Evolutionary conservation across 2,329 filamentous ascomycete genomes (phyloP).

Genomic region (Xylariomycetidae sp.): DNA sequence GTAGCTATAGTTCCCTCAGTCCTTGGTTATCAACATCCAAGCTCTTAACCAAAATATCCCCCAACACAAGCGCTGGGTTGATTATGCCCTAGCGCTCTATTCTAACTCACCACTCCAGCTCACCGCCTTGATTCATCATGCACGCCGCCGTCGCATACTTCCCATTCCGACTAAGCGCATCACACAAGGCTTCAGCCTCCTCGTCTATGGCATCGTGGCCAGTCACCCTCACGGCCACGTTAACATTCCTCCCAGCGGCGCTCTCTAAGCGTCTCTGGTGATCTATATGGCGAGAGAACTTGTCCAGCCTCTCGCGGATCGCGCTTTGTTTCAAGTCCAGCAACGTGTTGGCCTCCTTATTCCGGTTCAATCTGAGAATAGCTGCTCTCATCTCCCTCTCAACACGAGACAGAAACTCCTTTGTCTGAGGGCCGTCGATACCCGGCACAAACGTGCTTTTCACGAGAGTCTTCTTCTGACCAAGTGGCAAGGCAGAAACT

Average conservation of each 20-base stretch:
- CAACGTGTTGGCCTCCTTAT: conserved; percentile 2
- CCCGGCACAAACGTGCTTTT: conserved; percentile 1
- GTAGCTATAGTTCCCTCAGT: no score
- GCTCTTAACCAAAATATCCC: no score
- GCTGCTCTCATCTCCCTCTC: not conserved
- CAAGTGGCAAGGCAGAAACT: conserved; percentile 3
- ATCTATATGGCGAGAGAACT: conserved; percentile 6
- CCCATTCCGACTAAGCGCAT: conserved; percentile 14
- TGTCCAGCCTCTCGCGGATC: conserved; percentile 6
- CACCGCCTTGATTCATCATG: not conserved
- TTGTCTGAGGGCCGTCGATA: not conserved
- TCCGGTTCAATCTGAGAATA: not conserved
- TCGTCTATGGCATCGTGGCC: not conserved
- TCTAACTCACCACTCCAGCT: not conserved
- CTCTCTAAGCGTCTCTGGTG: conserved; percentile 4
- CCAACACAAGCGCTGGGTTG: no score
- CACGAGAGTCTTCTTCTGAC: not conserved
- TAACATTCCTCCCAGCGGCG: conserved; percentile 2
- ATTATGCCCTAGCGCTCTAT: no score
- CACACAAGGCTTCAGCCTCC: conserved; percentile 2
- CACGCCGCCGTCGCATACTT: not conserved
- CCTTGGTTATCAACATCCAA: no score
- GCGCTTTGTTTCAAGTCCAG: conserved; percentile 6
- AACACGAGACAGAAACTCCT: not conserved
- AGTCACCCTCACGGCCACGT: conserved; percentile 1